Evolutionary conservation across 1,139 yeast species (phyloP).

Genomic region (Debaryomycetaceae sp.): DNA sequence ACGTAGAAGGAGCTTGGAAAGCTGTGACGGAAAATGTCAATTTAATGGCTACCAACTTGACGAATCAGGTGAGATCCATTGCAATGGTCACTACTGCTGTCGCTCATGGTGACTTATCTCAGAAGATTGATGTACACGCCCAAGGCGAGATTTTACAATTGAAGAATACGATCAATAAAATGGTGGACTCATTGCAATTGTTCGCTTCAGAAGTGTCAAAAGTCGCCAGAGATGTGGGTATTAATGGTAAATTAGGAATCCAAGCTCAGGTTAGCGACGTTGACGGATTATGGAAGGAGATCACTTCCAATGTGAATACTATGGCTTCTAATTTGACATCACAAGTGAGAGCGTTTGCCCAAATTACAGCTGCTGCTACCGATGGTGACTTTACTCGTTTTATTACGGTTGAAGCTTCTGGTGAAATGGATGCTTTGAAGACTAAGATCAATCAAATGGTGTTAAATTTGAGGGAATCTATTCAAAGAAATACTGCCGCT

Average conservation of each 20-base stretch:
- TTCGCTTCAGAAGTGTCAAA: conserved; percentile 87
- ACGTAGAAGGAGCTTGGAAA: conserved; percentile 92
- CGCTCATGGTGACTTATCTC: conserved; percentile 86
- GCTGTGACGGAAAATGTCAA: conserved; percentile 88
- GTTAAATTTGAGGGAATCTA: conserved; percentile 78
- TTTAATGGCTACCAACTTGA: conserved; percentile 83
- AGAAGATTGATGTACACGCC: conserved; percentile 84
- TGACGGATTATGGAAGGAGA: conserved; percentile 89
- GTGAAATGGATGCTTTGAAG: conserved; percentile 91
- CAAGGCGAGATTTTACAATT: conserved; percentile 81
- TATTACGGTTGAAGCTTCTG: conserved; percentile 86
- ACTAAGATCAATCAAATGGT: conserved; percentile 93
- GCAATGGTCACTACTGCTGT: conserved; percentile 92
- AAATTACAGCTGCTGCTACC: conserved; percentile 89
- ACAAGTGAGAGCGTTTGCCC: conserved; percentile 91
- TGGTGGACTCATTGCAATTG: conserved; percentile 87
- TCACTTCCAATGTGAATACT: conserved; percentile 88
- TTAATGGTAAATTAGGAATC: conserved; percentile 87
- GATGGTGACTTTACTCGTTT: conserved; percentile 90
- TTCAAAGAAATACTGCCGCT: conserved; percentile 88
- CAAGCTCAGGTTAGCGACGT: conserved; percentile 90
- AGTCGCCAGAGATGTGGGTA: conserved; percentile 91
- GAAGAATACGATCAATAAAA: conserved; percentile 78
- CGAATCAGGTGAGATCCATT: conserved; percentile 85
- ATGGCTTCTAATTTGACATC: conserved; percentile 91